Percentiles rank a stretch among this genome's conserved stretches.
These are phyloP conservation scores for Modicella reniformis DNA, from an alignment of 371 early-diverging fungal genomes.

Conservation along the genomic window DNA sequence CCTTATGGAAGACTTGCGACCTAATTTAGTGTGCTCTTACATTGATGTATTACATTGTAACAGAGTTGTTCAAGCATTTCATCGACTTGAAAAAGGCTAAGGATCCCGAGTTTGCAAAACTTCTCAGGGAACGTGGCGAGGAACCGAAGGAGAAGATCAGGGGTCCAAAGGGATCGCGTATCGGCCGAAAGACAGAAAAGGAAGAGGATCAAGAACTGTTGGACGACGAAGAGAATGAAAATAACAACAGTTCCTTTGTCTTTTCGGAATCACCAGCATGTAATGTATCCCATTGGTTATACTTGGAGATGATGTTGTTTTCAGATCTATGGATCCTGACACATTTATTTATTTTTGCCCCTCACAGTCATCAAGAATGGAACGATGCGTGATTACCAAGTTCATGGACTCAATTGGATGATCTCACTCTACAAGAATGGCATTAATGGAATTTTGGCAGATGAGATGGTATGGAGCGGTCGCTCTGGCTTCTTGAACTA, in stretches of 20 bases:
- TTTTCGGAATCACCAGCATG: slow-evolving; percentile 91
- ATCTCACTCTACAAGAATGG: slow-evolving; percentile 95
- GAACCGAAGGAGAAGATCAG: slow-evolving; percentile 40
- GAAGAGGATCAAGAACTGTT: slow-evolving; percentile 93
- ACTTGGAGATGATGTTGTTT: background rate
- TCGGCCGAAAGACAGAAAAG: slow-evolving; percentile 93
- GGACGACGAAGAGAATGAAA: slow-evolving; percentile 76
- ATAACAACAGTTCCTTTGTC: slow-evolving; percentile 66
- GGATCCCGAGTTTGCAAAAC: slow-evolving; percentile 54
- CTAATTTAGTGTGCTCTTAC: background rate
- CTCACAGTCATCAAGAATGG: slow-evolving; percentile 87
- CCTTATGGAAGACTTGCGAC: background rate
- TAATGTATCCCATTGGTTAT: slow-evolving; percentile 40
- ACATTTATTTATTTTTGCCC: background rate
- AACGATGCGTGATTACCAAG: slow-evolving; percentile 93
- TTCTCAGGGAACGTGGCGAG: slow-evolving; percentile 49
- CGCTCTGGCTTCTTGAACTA: background rate
- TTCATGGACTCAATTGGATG: slow-evolving; percentile 99
- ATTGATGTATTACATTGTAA: background rate
- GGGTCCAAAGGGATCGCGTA: slow-evolving; percentile 66
- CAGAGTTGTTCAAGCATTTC: slow-evolving; percentile 75
- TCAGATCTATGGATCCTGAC: background rate
- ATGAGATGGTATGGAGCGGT: slow-evolving; percentile 90
- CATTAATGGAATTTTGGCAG: slow-evolving; percentile 99
- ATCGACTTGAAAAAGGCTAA: slow-evolving; percentile 66